Evolutionary conservation across 768 basidiomycete species (phyloP).

Genomic region (Kwoniella shandongensis): DNA sequence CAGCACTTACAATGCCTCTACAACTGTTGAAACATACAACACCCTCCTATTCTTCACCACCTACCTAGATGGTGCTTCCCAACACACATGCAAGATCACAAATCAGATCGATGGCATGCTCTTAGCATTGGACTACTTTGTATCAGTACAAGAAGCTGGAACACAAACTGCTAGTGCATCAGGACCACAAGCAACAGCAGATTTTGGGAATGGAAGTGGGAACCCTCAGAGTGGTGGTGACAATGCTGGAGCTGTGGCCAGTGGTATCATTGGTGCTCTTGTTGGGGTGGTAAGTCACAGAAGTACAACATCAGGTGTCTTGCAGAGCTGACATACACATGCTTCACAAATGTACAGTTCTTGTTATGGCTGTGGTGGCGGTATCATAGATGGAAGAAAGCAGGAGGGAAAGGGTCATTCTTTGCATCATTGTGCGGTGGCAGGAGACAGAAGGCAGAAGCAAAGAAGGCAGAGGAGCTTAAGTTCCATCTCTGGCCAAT

Average conservation of each 20-base stretch:
- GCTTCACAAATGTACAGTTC: conserved; percentile 13
- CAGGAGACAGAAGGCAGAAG: conserved; percentile 8
- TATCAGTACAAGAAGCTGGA: conserved; percentile 12
- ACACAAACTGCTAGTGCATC: conserved; percentile 12
- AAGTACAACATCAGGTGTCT: too few relatives aligned
- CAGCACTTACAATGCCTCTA: conserved; percentile 32
- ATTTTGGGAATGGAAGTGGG: conserved; percentile 5
- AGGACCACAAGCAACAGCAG: conserved; percentile 9
- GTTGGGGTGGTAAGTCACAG: conserved; percentile 24
- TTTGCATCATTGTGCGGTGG: conserved; percentile 30
- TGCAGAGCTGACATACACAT: neutral
- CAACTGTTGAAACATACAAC: conserved; percentile 24
- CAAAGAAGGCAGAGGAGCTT: conserved; percentile 16
- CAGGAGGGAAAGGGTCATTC: conserved; percentile 36
- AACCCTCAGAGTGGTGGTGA: conserved; percentile 1
- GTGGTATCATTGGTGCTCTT: conserved; percentile 24
- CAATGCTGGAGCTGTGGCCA: conserved; percentile 20
- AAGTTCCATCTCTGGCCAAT: conserved; percentile 45
- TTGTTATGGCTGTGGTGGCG: conserved; percentile 28
- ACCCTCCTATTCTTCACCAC: conserved; percentile 35
- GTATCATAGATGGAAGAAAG: conserved; percentile 30
- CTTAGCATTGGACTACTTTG: conserved; percentile 41
- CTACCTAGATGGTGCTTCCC: conserved; percentile 11
- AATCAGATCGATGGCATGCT: conserved; percentile 32
- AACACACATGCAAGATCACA: conserved; percentile 25